These are phyloP conservation scores for Prunus salicina DNA, from an alignment of 306 rosid species.

Conservation along the genomic window DNA sequence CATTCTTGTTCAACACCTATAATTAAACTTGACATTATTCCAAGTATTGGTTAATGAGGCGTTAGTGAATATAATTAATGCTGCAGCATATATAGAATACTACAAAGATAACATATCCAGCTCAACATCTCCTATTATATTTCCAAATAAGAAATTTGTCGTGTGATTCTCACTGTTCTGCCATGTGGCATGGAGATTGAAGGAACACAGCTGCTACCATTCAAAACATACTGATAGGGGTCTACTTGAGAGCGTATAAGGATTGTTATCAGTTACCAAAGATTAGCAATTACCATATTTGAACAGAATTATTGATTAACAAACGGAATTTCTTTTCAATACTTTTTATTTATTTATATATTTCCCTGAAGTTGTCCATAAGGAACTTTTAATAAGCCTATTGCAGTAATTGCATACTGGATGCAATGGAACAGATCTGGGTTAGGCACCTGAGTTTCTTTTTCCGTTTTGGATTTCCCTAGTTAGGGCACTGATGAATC, in stretches of 20 bases:
- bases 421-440: background rate
- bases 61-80: background rate
- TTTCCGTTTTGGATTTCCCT: too few relatives aligned
- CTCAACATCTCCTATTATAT: background rate
- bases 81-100: background rate
- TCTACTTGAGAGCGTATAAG: background rate
- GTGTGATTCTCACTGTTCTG: background rate
- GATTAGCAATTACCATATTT: background rate
- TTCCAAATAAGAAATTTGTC: background rate
- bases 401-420: background rate
- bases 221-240: background rate
- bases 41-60: background rate
- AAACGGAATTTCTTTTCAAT: background rate
- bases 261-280: background rate
- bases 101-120: background rate
- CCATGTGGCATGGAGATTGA: conserved; percentile 4
- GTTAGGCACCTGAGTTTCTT: background rate
- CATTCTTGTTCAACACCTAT: background rate
- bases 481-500: background rate
- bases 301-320: background rate
- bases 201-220: background rate
- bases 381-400: background rate
- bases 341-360: too few relatives aligned
- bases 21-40: too few relatives aligned
- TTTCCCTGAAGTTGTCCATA: background rate